Base-by-base conservation (phyloP, 2,329 filamentous ascomycete species). In the Pseudogymnoascus sp. region DNA sequence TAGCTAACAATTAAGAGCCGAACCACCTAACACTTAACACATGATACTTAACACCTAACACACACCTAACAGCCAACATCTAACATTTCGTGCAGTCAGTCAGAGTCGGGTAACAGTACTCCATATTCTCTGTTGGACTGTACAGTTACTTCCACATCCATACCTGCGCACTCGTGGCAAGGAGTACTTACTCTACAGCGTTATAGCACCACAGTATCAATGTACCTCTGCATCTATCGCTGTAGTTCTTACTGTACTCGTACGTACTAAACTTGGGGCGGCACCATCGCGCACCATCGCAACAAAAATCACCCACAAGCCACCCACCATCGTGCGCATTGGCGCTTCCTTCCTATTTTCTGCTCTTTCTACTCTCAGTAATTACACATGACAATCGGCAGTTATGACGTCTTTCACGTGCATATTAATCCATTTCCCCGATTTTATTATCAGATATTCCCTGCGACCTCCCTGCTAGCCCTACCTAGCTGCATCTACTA, bases 371-470 rank as follows among this genome's bases (percentile, higher is more conserved):
- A 19, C 47, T 53, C 8, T 53, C 26, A 53, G 47, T 15, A 53
- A 53, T 53, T 53, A 26, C 10, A 17, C 13, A 26, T 31, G 47
- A n/a, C 26, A 10, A 53, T 53, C 47, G 15, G 5, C 31, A 31
- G n/a, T 19, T 53, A 53, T 53, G 47, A 53, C 47, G 47, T 53
- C 10, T 11, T 53, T 53, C 47, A 53, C 26, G n/a, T 31, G 47
- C 47, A 53, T 11, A 31, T 11, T 31, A 15, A 26, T 26, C 47
- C 47, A 53, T 26, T 13, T 53, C 47, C 47, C 47, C 47, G 47
- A 53, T 53, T 53, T 53, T 53, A 53, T 53, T 31, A 53, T 53
- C 47, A 53, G 47, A 31, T 53, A 53, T 53, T 53, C 47, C 47
- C 10, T 53, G n/a, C 17, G 3, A 2, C 11, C 11, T 44, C 40